Percentiles rank a stretch among this genome's conserved stretches.
Evolutionary conservation across 345 rosid species (phyloP).

Genomic region (Schrenkiella parvula): DNA sequence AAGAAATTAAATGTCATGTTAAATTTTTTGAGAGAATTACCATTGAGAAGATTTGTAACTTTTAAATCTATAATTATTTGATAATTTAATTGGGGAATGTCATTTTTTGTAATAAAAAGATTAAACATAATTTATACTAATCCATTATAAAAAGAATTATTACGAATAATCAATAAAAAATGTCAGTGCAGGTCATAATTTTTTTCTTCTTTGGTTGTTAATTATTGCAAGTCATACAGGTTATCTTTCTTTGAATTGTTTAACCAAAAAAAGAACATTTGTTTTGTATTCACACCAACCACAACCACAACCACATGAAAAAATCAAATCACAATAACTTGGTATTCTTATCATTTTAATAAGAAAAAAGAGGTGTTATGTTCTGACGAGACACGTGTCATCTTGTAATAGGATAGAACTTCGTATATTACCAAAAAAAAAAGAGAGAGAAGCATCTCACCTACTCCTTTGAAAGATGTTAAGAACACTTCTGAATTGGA

Average conservation of each 20-base stretch:
- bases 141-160: neutral
- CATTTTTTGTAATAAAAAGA: neutral
- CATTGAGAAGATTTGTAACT: too few species aligned
- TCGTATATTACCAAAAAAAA: neutral
- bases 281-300: conserved; percentile 12
- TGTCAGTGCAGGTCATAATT: neutral
- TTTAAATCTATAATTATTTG: neutral
- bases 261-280: neutral
- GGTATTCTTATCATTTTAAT: neutral
- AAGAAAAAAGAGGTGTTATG: neutral
- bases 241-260: neutral
- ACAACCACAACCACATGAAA: neutral
- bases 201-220: too few species aligned
- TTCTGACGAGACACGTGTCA: neutral
- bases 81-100: neutral
- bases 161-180: too few species aligned
- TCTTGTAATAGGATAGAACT: neutral
- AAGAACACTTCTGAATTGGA: neutral
- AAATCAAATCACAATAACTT: neutral
- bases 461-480: conserved; percentile 6
- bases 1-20: too few species aligned
- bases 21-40: too few species aligned
- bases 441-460: conserved; percentile 12
- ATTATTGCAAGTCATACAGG: neutral
- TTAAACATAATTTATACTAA: neutral